Conservation (phyloP, 352 stramenopile genomes). For the Aphanomyces astaci region DNA sequence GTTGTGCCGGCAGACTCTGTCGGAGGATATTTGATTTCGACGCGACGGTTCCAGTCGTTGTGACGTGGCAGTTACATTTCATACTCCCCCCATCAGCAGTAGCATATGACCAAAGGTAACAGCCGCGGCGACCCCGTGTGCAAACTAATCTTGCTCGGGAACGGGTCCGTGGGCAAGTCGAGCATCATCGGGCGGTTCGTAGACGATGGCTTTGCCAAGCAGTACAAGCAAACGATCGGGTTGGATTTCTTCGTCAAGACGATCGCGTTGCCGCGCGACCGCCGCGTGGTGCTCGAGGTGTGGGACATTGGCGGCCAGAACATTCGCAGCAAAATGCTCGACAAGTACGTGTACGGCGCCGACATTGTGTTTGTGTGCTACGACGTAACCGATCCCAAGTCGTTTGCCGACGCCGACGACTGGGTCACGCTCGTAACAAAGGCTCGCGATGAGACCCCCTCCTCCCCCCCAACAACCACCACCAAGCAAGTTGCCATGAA, state of each 20-base stretch:
- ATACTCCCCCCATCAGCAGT: too few relatives aligned
- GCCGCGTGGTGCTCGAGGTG: constrained; percentile 70
- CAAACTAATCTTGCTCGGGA: constrained; percentile 80
- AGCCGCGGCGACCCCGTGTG: constrained; percentile 16
- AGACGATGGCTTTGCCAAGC: constrained; percentile 61
- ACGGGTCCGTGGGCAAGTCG: constrained; percentile 81
- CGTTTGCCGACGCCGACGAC: constrained; percentile 72
- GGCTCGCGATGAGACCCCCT: too few relatives aligned
- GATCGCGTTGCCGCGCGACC: constrained; percentile 59
- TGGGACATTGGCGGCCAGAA: constrained; percentile 86
- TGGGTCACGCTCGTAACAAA: constrained; percentile 48
- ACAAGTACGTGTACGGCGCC: constrained; percentile 75
- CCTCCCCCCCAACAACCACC: too few relatives aligned
- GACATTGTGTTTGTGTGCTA: constrained; percentile 80
- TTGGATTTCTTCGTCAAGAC: constrained; percentile 86
- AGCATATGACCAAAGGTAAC: background rate
- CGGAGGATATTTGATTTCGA: too few relatives aligned
- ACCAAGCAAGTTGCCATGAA: too few relatives aligned
- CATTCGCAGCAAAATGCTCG: constrained; percentile 83
- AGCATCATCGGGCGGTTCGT: constrained; percentile 80
- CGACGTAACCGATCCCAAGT: constrained; percentile 78
- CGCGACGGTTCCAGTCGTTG: too few relatives aligned
- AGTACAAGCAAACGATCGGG: constrained; percentile 84
- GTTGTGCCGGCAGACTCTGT: too few relatives aligned
- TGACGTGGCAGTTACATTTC: too few relatives aligned